phyloP scores from a whole-genome alignment of 257 asterid genomes.

The Solanum ahanhuiri region DNA sequence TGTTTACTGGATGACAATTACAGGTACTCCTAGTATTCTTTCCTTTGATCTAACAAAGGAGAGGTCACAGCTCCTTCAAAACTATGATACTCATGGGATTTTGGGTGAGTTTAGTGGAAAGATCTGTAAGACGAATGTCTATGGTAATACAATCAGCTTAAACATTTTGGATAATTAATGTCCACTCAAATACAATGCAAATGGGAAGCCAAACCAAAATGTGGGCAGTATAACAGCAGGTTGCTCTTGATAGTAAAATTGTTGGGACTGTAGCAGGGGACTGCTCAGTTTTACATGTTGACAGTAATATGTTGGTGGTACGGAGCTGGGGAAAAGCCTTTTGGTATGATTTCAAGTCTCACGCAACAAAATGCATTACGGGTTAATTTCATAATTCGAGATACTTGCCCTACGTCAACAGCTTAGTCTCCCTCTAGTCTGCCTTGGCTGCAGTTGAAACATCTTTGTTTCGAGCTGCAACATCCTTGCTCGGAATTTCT shows the following conservation, averaged over 20 bases:
- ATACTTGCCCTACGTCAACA: constrained; percentile 36
- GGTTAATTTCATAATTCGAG: not conserved
- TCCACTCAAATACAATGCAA: constrained; percentile 26
- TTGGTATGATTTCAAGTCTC: constrained; percentile 11
- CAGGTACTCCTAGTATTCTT: constrained; percentile 5
- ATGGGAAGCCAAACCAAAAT: constrained; percentile 1
- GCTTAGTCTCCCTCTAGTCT: constrained; percentile 24
- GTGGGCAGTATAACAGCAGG: constrained; percentile 5
- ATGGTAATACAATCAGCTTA: not conserved
- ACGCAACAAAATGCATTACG: constrained; percentile 6
- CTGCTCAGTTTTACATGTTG: not conserved
- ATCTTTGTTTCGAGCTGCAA: not conserved
- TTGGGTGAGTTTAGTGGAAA: constrained; percentile 27
- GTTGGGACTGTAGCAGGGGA: not conserved
- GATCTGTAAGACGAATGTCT: constrained; percentile 11
- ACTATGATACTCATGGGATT: not conserved
- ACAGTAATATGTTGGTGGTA: constrained; percentile 15
- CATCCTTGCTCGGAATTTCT: not conserved
- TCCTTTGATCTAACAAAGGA: constrained; percentile 32
- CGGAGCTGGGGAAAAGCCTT: not conserved
- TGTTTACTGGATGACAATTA: constrained; percentile 19
- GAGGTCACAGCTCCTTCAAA: constrained; percentile 20
- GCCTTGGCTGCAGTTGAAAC: not conserved
- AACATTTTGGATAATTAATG: constrained; percentile 5
- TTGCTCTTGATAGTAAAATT: constrained; percentile 8